Percentiles rank a stretch among this genome's conserved stretches.
Evolutionary conservation across 805 yeast species (phyloP).

Genomic region (Kazachstania bromeliacearum): DNA sequence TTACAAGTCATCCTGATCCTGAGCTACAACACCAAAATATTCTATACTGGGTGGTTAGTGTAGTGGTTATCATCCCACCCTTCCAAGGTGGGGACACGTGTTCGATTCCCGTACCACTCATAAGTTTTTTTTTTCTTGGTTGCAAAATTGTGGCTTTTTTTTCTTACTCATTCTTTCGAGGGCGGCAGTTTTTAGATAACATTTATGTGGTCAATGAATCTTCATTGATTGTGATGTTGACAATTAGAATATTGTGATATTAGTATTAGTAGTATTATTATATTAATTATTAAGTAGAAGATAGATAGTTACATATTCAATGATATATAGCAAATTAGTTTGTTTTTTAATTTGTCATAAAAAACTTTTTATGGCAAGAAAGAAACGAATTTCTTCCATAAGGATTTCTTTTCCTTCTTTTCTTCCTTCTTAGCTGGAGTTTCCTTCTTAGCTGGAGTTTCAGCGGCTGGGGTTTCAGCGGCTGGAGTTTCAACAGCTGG

Average conservation of each 20-base stretch:
- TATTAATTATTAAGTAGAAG: background rate
- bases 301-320: background rate
- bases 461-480: constrained; percentile 1
- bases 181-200: too few species aligned
- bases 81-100: constrained; percentile 93
- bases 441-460: constrained; percentile 1
- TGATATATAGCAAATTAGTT: background rate
- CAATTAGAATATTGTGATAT: background rate
- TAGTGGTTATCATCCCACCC: constrained; percentile 89
- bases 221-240: background rate
- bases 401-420: constrained; percentile 2
- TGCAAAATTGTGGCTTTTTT: too few species aligned
- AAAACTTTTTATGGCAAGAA: too few species aligned
- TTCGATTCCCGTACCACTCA: constrained; percentile 62
- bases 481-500: constrained; percentile 1
- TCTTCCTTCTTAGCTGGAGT: constrained; percentile 2
- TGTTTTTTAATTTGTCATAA: too few species aligned
- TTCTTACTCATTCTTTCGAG: too few species aligned
- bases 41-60: constrained; percentile 87
- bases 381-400: constrained; percentile 2
- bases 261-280: background rate
- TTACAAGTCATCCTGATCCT: too few species aligned
- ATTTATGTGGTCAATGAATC: too few species aligned
- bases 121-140: too few species aligned
- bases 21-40: too few species aligned